Base-by-base conservation (phyloP, 1,139 yeast genomes). In the Hansenula sp. region DNA sequence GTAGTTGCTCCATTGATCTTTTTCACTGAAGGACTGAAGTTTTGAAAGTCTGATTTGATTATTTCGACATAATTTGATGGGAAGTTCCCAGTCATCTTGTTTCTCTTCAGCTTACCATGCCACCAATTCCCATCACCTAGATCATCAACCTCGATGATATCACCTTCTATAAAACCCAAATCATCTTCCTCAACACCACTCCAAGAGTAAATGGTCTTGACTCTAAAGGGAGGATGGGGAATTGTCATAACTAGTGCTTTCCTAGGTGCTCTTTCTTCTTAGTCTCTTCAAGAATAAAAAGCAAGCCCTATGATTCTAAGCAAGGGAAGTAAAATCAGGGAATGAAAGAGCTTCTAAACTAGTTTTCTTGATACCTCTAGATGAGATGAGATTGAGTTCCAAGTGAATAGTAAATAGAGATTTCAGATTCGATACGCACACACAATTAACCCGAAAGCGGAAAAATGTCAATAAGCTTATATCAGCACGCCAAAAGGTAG, bases 81-180 rank as follows among this genome's bases (percentile, higher is more conserved):
- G 57, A 93, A 91, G 43, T 81, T 74, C 0, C 99, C 99, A 39
- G 81, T 81, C 50, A 87, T 81, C 52, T 82, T 86, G 67, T 89
- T 90, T 58, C 98, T 74, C 52, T 82, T 70, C 46, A 91, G 74
- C 50, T 76, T 73, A 1, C 99, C 99, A 57, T 80, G 86, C 86
- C 94, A 90, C 95, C 96, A 89, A 57, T 84, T 82, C 19, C 95
- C 96, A 59, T 91, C 96, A 9, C 93, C 90, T 4, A 83, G 70
- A 53, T 83, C 75, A 38, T 79, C 73, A 7, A 93, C 96, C 51
- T 90, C 96, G 55, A 93, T 86, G 40, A 87, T 68, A 61, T 93
- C 98, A 44, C 95, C 96, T 66, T 93, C 98, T 38, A 91, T 75
- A 62, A 93, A 93, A 1, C 98, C 98, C 41, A 93, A 72, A 60